Percentiles rank a stretch among this genome's conserved stretches.
Conservation (phyloP, 805 yeast genomes). For the Lipomyces starkeyi region DNA sequence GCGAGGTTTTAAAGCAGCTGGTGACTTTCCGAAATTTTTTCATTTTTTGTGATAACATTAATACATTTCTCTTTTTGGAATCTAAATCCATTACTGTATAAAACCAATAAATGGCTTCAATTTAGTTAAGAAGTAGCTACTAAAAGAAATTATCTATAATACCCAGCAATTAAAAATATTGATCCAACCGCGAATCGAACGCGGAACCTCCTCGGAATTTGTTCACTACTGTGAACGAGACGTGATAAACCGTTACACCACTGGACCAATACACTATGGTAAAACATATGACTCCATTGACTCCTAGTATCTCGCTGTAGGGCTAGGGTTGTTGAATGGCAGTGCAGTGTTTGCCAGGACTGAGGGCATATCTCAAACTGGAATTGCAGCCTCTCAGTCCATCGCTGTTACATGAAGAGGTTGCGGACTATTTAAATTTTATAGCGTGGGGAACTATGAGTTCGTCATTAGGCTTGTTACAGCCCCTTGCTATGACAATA, state of each 20-base stretch:
- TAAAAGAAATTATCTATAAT: too few species aligned
- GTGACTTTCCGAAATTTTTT: background rate
- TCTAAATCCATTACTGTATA: background rate
- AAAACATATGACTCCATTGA: fast-evolving
- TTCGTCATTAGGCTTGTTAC: too few species aligned
- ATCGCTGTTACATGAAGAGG: too few species aligned
- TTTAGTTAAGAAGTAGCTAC: too few species aligned
- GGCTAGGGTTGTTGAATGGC: too few species aligned
- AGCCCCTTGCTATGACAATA: too few species aligned
- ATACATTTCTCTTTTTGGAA: background rate
- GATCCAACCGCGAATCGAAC: slow-evolving; percentile 40
- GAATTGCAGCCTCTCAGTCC: too few species aligned
- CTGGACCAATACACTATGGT: slow-evolving; percentile 24
- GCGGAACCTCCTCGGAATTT: slow-evolving; percentile 40
- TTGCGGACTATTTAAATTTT: too few species aligned
- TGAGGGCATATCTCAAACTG: too few species aligned
- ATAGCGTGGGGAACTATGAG: too few species aligned
- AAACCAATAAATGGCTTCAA: too few species aligned
- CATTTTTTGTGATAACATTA: background rate
- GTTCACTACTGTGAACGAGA: slow-evolving; percentile 38
- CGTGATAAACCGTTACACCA: slow-evolving; percentile 40
- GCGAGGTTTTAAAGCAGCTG: background rate
- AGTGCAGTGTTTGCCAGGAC: too few species aligned
- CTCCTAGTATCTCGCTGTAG: background rate
- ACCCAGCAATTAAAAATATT: slow-evolving; percentile 13